A percentile compares a stretch with the other conserved stretches of the same genome.
Evolutionary conservation across 1,284 basidiomycete species (phyloP).

Genomic region (Cutaneotrichosporon sp.): DNA sequence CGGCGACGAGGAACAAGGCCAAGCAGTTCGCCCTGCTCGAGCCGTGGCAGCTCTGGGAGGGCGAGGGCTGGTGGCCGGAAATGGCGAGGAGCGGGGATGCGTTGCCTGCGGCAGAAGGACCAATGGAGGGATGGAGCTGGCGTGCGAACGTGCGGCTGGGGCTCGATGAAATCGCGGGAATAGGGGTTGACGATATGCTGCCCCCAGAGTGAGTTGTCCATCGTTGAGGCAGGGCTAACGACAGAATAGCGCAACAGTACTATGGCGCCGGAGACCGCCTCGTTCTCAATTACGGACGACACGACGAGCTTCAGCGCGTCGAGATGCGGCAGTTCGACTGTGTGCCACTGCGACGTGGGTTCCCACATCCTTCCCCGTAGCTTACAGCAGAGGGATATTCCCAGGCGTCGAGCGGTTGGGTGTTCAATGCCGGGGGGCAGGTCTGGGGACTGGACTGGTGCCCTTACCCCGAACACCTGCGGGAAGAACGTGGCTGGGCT

Average conservation of each 20-base stretch:
- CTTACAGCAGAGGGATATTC: constrained; percentile 3
- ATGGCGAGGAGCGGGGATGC: constrained; percentile 13
- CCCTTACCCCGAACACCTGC: constrained; percentile 58
- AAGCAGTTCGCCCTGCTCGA: constrained; percentile 7
- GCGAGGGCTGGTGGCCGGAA: constrained; percentile 46
- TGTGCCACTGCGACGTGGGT: constrained; percentile 1
- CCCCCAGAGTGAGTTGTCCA: neutral
- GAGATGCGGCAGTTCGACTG: constrained; percentile 21
- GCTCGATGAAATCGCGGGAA: constrained; percentile 30
- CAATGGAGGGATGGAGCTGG: constrained; percentile 24
- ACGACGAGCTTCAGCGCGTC: constrained; percentile 15
- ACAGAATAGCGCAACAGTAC: constrained; percentile 29
- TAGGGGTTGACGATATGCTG: neutral
- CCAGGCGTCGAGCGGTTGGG: constrained; percentile 18
- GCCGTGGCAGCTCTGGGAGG: constrained; percentile 43
- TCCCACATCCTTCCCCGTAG: neutral
- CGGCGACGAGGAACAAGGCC: constrained; percentile 2
- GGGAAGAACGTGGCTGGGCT: constrained; percentile 54
- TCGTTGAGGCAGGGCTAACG: neutral
- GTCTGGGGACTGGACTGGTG: constrained; percentile 89
- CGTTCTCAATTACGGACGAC: constrained; percentile 24
- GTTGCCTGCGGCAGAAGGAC: neutral
- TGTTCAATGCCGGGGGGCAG: constrained; percentile 71
- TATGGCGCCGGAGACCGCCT: constrained; percentile 15
- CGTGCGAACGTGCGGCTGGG: constrained; percentile 34